Percentiles rank a stretch among this genome's conserved stretches.
These are phyloP conservation scores for Sporisorium scitamineum DNA, from an alignment of 1,284 basidiomycete genomes.

Conservation along the genomic window DNA sequence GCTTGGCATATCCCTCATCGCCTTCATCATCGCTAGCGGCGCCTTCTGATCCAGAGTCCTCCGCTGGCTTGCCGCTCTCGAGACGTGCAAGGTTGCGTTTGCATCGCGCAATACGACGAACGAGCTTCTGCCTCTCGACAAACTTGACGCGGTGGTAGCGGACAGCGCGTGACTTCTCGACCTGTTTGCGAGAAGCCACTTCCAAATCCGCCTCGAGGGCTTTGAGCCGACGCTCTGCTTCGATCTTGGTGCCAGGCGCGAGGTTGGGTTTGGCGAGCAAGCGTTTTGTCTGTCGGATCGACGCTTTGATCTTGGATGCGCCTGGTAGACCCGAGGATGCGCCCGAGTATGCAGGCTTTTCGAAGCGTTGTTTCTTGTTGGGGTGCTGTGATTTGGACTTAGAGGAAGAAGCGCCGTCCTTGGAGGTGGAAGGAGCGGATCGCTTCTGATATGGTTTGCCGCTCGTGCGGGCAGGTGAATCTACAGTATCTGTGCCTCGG, in stretches of 20 bases:
- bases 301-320: conserved; percentile 52
- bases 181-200: conserved; percentile 24
- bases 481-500: not conserved
- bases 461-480: conserved; percentile 6
- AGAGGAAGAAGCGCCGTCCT: conserved; percentile 2
- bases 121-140: conserved; percentile 50
- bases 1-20: conserved; percentile 11
- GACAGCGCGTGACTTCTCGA: conserved; percentile 38
- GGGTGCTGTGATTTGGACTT: conserved; percentile 18
- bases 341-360: conserved; percentile 17
- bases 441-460: conserved; percentile 24
- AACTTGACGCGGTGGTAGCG: conserved; percentile 58
- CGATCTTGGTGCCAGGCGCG: conserved; percentile 52
- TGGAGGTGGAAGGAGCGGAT: conserved; percentile 11
- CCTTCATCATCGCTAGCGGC: conserved; percentile 21
- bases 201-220: conserved; percentile 51
- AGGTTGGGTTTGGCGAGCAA: conserved; percentile 54
- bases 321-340: conserved; percentile 28
- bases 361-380: conserved; percentile 30
- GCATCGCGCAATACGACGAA: conserved; percentile 31
- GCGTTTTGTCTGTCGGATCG: conserved; percentile 57
- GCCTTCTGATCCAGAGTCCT: conserved; percentile 30
- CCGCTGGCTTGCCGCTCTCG: conserved; percentile 4
- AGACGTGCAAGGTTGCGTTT: conserved; percentile 25
- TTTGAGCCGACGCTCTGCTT: conserved; percentile 56